Evolutionary conservation across 148 eudicot genomes (phyloP), one percentile per base, ranked within the genome.

Genomic region (Camellia sinensis): DNA sequence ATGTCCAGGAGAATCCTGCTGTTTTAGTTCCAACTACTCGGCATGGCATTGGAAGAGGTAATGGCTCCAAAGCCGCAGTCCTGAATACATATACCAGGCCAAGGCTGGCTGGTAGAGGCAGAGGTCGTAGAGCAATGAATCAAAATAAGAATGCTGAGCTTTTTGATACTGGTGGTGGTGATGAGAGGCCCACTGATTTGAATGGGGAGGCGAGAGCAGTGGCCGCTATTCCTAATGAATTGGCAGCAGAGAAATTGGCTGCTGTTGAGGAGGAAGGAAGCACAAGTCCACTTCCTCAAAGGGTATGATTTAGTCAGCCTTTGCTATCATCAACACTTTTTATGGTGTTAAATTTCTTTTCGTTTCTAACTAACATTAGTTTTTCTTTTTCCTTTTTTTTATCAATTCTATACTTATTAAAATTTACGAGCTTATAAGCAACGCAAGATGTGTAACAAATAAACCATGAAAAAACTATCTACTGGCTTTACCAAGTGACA

Each of bases 241-340:
- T 78, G 74, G 86, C 72, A 15, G 83, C 56, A 65, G 82, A 71
- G 17, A 83, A 81, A 40, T 60, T 81, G 76, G 84, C 60, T 21
- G 76, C 72, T 62, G 82, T 14, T 46, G 87, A 81, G 80, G 84
- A 78, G 65, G 87, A 84, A 81, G 87, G 87, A 62, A 84, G 81
- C 77, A 74, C 82, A 15, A 84, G 76, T 71, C 87, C 87, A 60
- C 84, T 84, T 81, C 87, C 87, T 67, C 82, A 81, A 56, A 84
- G 84, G 80, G 87, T 84, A 84, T 54, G 71, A 21, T 75, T 61
- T 41, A 17, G 11, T 5, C 29, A 10, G 11, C 10, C 57, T 7
- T 60, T 10, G 2, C 9, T 56, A 54, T 40, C 6, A 37, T 48
- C 13, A 15, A 46, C 11, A 18, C 7, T 73, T 44, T 29, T 73